Evolutionary conservation across 179 eudicot genomes (phyloP).

Genomic region (Drosera spatulata): DNA sequence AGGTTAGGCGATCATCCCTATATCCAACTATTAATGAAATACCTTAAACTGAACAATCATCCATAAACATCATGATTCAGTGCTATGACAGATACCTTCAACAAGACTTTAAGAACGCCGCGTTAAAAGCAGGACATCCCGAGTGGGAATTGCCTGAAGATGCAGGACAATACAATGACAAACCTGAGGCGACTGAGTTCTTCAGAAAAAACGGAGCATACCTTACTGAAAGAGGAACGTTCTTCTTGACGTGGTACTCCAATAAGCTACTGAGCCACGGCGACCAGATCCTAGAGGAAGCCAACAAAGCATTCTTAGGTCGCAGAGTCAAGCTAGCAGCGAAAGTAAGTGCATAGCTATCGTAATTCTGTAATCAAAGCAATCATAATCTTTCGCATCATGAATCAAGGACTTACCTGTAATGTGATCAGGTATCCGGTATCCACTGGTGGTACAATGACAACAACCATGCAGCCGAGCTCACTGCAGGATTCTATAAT

Average conservation of each 20-base stretch:
- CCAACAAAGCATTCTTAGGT: conserved; percentile 56
- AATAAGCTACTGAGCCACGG: conserved; percentile 64
- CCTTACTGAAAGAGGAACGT: conserved; percentile 47
- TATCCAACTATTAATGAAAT: too few relatives aligned
- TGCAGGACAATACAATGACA: conserved; percentile 37
- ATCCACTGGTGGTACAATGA: conserved; percentile 91
- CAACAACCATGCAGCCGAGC: conserved; percentile 63
- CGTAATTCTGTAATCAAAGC: neutral
- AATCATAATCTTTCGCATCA: neutral
- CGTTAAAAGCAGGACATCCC: conserved; percentile 50
- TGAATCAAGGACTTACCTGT: neutral
- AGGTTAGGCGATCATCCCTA: conserved; percentile 22
- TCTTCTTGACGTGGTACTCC: conserved; percentile 89
- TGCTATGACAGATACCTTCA: conserved; percentile 68
- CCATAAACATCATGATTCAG: conserved; percentile 19
- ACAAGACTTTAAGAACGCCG: conserved; percentile 53
- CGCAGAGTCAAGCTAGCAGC: conserved; percentile 58
- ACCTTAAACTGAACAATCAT: neutral
- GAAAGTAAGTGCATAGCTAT: conserved; percentile 30
- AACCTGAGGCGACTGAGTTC: conserved; percentile 46
- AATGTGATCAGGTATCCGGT: conserved; percentile 43
- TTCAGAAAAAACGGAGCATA: conserved; percentile 55
- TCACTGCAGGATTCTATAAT: conserved; percentile 84
- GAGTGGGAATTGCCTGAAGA: neutral
- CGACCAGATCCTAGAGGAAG: conserved; percentile 84